Evolutionary conservation across 352 stramenopile species (phyloP).

Genomic region (Phytophthora syringae): DNA sequence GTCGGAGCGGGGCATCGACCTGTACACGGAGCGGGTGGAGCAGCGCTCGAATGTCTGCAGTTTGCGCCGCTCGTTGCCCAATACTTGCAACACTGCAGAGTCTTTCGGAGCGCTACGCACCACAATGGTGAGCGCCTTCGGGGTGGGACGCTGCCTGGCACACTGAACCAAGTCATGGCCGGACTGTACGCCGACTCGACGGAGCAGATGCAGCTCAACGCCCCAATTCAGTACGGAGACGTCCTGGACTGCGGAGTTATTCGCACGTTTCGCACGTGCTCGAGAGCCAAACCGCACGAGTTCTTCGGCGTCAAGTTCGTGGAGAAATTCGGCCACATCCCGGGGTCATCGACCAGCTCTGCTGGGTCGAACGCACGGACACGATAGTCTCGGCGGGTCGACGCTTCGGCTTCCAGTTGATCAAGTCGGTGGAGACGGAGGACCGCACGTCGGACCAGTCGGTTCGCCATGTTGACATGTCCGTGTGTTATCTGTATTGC

Average conservation of each 20-base stretch:
- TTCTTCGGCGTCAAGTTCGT: constrained; percentile 77
- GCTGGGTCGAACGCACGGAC: constrained; percentile 61
- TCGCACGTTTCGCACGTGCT: constrained; percentile 45
- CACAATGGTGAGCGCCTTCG: constrained; percentile 65
- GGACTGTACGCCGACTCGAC: constrained; percentile 56
- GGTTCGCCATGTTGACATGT: constrained; percentile 51
- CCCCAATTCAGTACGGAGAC: constrained; percentile 55
- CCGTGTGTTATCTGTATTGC: constrained; percentile 70
- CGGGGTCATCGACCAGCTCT: constrained; percentile 56
- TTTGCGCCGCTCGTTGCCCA: constrained; percentile 15
- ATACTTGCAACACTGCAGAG: constrained; percentile 3
- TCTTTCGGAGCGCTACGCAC: constrained; percentile 29
- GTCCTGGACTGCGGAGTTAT: constrained; percentile 57
- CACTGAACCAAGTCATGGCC: constrained; percentile 56
- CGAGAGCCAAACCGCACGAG: constrained; percentile 41
- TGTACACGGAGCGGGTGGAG: constrained; percentile 65
- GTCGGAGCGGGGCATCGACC: constrained; percentile 46
- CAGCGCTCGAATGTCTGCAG: constrained; percentile 18
- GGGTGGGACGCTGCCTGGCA: constrained; percentile 50
- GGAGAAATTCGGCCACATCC: constrained; percentile 39
- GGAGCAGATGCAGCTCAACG: constrained; percentile 50
- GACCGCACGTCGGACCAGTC: constrained; percentile 18
- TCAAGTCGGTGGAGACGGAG: constrained; percentile 66
- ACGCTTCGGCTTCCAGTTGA: constrained; percentile 61
- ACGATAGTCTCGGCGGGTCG: constrained; percentile 14